Conservation (phyloP, 2,329 filamentous ascomycete species). For the Penicillium janthinellum region DNA sequence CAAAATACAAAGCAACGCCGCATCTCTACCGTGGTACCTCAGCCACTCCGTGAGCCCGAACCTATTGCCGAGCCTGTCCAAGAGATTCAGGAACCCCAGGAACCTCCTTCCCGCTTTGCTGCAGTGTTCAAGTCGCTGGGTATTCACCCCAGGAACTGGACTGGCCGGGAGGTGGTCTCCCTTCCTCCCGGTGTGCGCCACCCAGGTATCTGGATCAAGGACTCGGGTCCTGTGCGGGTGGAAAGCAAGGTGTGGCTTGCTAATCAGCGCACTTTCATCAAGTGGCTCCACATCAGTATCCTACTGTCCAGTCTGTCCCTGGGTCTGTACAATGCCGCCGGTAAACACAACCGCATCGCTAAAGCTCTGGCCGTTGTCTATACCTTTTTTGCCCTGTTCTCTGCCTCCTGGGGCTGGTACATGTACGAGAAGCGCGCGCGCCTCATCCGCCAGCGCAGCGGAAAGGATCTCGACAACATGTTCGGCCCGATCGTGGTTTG, state of each 20-base stretch:
- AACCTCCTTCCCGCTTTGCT: constrained; percentile 57
- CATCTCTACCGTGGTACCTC: constrained; percentile 43
- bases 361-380: constrained; percentile 80
- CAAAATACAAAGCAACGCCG: constrained; percentile 25
- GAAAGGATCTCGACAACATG: constrained; percentile 89
- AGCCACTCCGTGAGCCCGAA: constrained; percentile 38
- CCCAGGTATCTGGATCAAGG: constrained; percentile 89
- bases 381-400: constrained; percentile 77
- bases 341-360: constrained; percentile 71
- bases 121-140: constrained; percentile 82
- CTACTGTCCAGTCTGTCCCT: constrained; percentile 82
- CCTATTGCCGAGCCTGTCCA: constrained; percentile 25
- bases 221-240: constrained; percentile 85
- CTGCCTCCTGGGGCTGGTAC: constrained; percentile 82
- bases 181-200: constrained; percentile 87
- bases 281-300: constrained; percentile 95
- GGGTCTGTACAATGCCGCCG: constrained; percentile 85
- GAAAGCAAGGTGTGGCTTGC: constrained; percentile 99
- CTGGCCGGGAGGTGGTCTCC: constrained; percentile 53
- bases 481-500: constrained; percentile 83
- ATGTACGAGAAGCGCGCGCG: constrained; percentile 74
- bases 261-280: constrained; percentile 97
- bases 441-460: constrained; percentile 83
- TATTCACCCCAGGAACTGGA: constrained; percentile 71
- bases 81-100: constrained; percentile 43